Percentiles rank a stretch among this genome's conserved stretches.
These are phyloP conservation scores for Coemansia sp. DNA, from an alignment of 192 early-diverging fungal genomes.

Conservation along the genomic window DNA sequence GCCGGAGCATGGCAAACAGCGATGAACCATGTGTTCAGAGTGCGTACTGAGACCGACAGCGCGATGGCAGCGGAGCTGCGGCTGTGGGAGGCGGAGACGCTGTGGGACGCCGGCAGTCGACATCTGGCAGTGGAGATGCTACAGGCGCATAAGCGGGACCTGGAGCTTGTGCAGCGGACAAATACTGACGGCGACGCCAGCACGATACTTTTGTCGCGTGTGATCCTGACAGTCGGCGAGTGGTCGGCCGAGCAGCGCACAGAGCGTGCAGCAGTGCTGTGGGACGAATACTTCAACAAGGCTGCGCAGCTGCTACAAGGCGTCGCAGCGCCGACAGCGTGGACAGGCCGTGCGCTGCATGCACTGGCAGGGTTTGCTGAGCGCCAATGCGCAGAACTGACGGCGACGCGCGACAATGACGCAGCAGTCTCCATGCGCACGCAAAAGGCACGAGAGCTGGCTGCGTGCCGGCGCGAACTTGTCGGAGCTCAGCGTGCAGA, in stretches of 20 bases:
- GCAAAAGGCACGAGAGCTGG: constrained; percentile 45
- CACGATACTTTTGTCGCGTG: constrained; percentile 40
- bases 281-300: constrained; percentile 48
- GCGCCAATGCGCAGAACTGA: constrained; percentile 47
- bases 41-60: constrained; percentile 14
- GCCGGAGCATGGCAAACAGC: constrained; percentile 45
- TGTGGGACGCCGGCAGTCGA: constrained; percentile 46
- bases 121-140: constrained; percentile 41
- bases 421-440: constrained; percentile 35
- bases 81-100: constrained; percentile 52
- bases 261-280: constrained; percentile 45
- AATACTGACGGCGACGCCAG: constrained; percentile 5
- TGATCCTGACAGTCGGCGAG: constrained; percentile 41
- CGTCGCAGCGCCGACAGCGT: constrained; percentile 26
- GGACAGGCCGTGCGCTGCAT: constrained; percentile 49
- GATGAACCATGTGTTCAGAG: constrained; percentile 44
- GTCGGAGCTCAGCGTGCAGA: constrained; percentile 3
- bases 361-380: constrained; percentile 45
- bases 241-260: constrained; percentile 46
- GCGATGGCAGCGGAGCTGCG: constrained; percentile 28
- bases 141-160: constrained; percentile 29
- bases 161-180: constrained; percentile 7
- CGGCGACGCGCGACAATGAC: constrained; percentile 29
- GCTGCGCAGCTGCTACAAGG: constrained; percentile 34
- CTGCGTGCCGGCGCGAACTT: constrained; percentile 35